phyloP scores from a whole-genome alignment of 805 yeast species.

The Lipomyces anomalus region DNA sequence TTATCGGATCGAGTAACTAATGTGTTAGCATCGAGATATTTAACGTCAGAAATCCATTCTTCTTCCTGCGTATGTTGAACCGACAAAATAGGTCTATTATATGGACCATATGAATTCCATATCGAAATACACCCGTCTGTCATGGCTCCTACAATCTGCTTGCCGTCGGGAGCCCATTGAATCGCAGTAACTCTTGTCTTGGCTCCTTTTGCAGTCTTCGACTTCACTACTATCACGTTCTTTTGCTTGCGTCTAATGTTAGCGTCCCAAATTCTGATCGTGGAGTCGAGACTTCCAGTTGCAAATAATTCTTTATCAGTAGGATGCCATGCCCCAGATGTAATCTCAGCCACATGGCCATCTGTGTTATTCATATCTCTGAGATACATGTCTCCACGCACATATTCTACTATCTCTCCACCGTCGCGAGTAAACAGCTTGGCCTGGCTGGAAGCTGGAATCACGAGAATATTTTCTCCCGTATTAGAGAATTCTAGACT shows the following conservation, averaged over 20 bases:
- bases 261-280: conserved; percentile 36
- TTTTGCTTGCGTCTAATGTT: conserved; percentile 24
- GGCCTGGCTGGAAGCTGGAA: conserved; percentile 27
- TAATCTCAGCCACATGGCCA: conserved; percentile 34
- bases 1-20: conserved; percentile 27
- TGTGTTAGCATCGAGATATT: conserved; percentile 14
- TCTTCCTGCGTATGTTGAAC: conserved; percentile 27
- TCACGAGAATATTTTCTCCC: conserved; percentile 26
- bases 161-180: conserved; percentile 25
- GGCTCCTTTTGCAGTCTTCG: conserved; percentile 14
- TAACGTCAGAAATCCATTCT: conserved; percentile 18
- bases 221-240: conserved; percentile 29
- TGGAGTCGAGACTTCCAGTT: conserved; percentile 32
- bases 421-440: conserved; percentile 30
- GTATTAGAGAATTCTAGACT: conserved; percentile 17
- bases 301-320: conserved; percentile 23
- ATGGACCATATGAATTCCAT: conserved; percentile 30
- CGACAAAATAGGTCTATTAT: conserved; percentile 27
- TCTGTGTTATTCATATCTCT: conserved; percentile 34
- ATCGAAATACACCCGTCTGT: conserved; percentile 25
- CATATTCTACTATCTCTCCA: conserved; percentile 24
- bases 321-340: conserved; percentile 32
- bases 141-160: conserved; percentile 20
- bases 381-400: conserved; percentile 35
- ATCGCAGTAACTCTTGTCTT: conserved; percentile 17